Base-by-base conservation (phyloP, 805 yeast species). In the Spathaspora passalidarum region DNA sequence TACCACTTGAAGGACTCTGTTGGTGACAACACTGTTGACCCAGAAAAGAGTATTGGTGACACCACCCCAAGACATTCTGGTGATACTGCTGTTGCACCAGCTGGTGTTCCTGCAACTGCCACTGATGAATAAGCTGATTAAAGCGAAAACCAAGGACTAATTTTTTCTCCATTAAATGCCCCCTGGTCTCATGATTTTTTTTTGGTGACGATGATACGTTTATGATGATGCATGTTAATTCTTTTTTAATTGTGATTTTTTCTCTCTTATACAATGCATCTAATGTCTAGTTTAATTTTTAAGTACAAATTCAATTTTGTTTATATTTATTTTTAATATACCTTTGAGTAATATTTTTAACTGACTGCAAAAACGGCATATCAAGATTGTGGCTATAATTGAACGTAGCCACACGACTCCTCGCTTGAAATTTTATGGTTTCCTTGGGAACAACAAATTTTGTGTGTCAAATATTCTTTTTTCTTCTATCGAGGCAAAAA, bases 31-130 rank as follows among this genome's bases (percentile, higher is more conserved):
- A 9, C 20, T 7, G 10, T 16, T n/a, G 42, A 22, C 17, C 22
- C 19, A 19, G 53, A 50, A 22, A 50, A 50, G 45, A 32, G 20
- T 18, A 13, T 47, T 44, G 44, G 36, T 21, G 21, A 8, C 11
- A 48, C 43, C 26, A 44, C 70, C 22, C 71, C 75, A 49, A 69
- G 78, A 66, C 68, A 63, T 48, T 66, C 73, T 47, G 76, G 76
- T 49, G 78, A 72, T 50, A 72, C 78, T 49, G 70, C 68, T 22
- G 68, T 66, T 57, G 63, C 65, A 0, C 49, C 54, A 36, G 42
- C 46, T 20, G 49, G 46, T 18, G 51, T 35, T 32, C 45, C 49
- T 38, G 16, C 32, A 9, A 22, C 42, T 39, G 46, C 19, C 18
- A 37, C n/a, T 19, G 44, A 32, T 19, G 46, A 42, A 35, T 40